Conservation (phyloP, 768 basidiomycete species). For the Macrolepiota fuliginosa region DNA sequence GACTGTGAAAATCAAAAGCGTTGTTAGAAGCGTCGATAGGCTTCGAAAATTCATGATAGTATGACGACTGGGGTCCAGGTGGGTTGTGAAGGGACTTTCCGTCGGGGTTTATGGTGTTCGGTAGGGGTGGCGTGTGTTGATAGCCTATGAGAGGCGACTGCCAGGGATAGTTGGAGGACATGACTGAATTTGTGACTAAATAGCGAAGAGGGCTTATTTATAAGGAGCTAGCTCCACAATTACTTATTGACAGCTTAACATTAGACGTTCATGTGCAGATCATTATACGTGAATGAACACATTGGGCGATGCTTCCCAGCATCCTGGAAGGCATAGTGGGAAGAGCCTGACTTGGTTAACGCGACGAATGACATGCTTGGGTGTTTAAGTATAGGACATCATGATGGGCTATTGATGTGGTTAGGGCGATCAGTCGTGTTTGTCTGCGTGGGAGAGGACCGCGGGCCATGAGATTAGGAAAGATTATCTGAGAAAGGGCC, state of each 20-base stretch:
- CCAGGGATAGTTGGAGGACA: slow-evolving; percentile 16
- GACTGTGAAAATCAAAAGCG: slow-evolving; percentile 75
- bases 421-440: not conserved
- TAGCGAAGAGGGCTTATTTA: not conserved
- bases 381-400: not conserved
- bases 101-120: slow-evolving; percentile 45
- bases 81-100: slow-evolving; percentile 56
- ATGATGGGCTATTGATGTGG: not conserved
- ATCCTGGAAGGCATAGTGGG: not conserved
- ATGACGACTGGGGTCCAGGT: slow-evolving; percentile 41
- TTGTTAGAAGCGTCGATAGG: slow-evolving; percentile 53
- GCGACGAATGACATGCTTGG: not conserved
- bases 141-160: slow-evolving; percentile 37
- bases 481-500: not conserved
- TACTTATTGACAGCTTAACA: too few relatives aligned
- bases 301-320: not conserved
- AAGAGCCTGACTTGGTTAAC: not conserved
- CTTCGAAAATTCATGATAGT: slow-evolving; percentile 52
- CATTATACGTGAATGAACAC: not conserved
- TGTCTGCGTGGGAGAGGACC: not conserved
- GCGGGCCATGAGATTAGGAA: not conserved
- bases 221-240: slow-evolving; percentile 2
- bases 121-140: slow-evolving; percentile 39
- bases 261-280: not conserved
- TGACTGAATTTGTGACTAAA: not conserved